Evolutionary conservation across 2,329 filamentous ascomycete species (phyloP), one percentile per base, ranked within the genome.

Genomic region (Graphium sp.): DNA sequence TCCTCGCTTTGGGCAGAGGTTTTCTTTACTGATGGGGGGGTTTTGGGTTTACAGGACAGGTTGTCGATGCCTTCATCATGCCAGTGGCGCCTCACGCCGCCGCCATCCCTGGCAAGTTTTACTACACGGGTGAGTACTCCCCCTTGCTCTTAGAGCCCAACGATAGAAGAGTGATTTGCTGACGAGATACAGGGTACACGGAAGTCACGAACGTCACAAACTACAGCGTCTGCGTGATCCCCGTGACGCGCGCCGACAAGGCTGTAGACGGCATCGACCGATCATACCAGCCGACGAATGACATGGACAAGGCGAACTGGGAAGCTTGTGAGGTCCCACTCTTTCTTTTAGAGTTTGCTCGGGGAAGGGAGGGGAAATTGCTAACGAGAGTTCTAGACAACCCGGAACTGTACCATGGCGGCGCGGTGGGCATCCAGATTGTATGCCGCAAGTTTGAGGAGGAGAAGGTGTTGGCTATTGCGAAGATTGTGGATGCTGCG

Each of bases 51-150:
- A n/a, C 35, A 50, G 56, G 57, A 1, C 50, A 57, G 28, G 51
- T 61, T 2, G 64, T 74, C 0, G 72, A 77, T 38, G 63, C 59
- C 0, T 41, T 69, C 2, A 57, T 70, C 11, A 50, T 53, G 34
- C 59, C 63, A 1, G 39, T 64, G 7, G 58, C 61, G 2, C 60
- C 65, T 0, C 59, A 60, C 28, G 50, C 60, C 3, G 61, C 61
- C 24, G 55, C 58, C 1, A 49, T 58, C 22, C 60, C 55, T 1
- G 49, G 50, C 7, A 52, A 55, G 31, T 70, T 55, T 39, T 53
- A 49, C 14, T 39, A 49, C n/a, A 36, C 36, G 2, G 41, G 47
- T 39, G 11, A 28, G 35, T 18, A 7, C 6, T 7, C n/a, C 22
- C 22, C n/a, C 22, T n/a, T 7, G 12, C 12, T 12, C 22, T 24